These are phyloP conservation scores for Apiotrichum gracile DNA, from an alignment of 1,284 basidiomycete genomes.

Conservation along the genomic window DNA sequence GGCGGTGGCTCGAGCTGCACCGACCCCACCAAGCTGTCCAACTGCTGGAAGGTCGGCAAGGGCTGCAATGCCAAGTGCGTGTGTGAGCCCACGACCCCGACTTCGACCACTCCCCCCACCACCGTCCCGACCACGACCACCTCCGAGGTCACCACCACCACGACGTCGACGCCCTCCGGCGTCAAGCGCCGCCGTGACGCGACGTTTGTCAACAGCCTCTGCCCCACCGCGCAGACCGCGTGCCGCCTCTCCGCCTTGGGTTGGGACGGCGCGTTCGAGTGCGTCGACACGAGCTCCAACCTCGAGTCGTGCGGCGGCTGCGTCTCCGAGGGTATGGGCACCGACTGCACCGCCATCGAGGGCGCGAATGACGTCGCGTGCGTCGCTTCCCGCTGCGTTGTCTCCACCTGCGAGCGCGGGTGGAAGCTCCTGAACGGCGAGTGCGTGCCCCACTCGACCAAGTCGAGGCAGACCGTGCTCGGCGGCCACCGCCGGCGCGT, in stretches of 20 bases:
- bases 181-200: neutral
- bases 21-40: neutral
- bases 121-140: constrained; percentile 1
- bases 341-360: constrained; percentile 61
- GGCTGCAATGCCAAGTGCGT: constrained; percentile 7
- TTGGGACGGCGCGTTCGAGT: constrained; percentile 14
- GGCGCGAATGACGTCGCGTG: constrained; percentile 45
- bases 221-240: constrained; percentile 6
- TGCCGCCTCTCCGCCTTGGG: constrained; percentile 3
- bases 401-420: constrained; percentile 13
- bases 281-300: constrained; percentile 15
- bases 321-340: constrained; percentile 54
- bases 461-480: too few species aligned
- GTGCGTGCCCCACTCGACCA: too few species aligned
- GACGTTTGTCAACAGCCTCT: constrained; percentile 1
- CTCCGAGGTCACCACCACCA: constrained; percentile 2
- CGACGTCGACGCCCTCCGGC: constrained; percentile 11
- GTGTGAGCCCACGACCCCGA: neutral
- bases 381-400: constrained; percentile 12
- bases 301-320: constrained; percentile 60
- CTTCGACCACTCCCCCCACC: neutral
- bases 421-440: too few species aligned
- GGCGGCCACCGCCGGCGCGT: too few species aligned
- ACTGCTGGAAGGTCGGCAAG: constrained; percentile 6
- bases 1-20: neutral